phyloP scores from a whole-genome alignment of 2,329 filamentous ascomycete species.

The Nectriaceae sp. region DNA sequence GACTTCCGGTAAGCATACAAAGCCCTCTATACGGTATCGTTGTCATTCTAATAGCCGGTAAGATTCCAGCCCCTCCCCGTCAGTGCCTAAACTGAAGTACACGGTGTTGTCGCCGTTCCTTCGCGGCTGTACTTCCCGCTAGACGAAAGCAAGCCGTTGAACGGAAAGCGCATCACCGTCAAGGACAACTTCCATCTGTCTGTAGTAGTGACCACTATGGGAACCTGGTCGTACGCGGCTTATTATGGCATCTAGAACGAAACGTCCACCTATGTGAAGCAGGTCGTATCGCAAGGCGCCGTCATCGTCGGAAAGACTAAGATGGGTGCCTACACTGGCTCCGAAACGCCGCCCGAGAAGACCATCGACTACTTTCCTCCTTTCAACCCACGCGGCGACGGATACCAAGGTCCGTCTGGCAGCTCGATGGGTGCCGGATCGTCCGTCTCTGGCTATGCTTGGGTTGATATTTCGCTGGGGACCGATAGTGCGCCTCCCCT shows the following conservation, averaged over 20 bases:
- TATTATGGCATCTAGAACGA: background rate
- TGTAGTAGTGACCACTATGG: background rate
- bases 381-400: conserved; percentile 49
- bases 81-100: background rate
- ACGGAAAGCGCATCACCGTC: background rate
- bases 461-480: conserved; percentile 38
- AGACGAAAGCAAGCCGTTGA: background rate
- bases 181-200: background rate
- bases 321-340: background rate
- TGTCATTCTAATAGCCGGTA: background rate
- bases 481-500: conserved; percentile 9
- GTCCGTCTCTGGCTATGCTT: conserved; percentile 42
- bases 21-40: background rate
- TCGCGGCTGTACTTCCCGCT: background rate
- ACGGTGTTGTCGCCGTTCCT: background rate
- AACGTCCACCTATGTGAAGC: background rate
- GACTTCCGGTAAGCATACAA: background rate
- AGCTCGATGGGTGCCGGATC: conserved; percentile 46
- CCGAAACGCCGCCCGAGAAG: background rate
- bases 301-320: background rate
- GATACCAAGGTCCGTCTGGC: conserved; percentile 47
- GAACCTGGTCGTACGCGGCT: background rate
- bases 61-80: background rate
- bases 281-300: background rate
- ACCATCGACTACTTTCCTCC: conserved; percentile 41